Evolutionary conservation across 2,329 filamentous ascomycete species (phyloP), one percentile per base, ranked within the genome.

Genomic region (Trichoderma sp.): DNA sequence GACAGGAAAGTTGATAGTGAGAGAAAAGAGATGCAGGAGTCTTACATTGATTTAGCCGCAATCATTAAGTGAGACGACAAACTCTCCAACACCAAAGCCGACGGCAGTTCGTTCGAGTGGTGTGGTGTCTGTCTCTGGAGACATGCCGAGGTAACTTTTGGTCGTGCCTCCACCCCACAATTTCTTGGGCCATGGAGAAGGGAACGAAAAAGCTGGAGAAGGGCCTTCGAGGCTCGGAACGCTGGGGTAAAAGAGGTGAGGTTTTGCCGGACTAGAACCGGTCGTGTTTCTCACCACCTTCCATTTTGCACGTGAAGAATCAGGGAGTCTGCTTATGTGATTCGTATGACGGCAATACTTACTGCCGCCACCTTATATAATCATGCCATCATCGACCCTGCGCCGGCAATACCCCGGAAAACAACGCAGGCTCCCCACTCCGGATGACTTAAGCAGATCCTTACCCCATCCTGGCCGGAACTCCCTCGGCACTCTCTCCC

Each of bases 141-240:
- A 60, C 57, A 60, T 60, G 57, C 57, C 57, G 57, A 60, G 57
- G 57, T 60, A 48, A 52, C 50, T 52, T 34, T 26, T 17, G 34
- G 7, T 34, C 34, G 34, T 39, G 34, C 21, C 28, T 47, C 21
- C 19, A 39, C 43, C 56, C 56, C 56, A 43, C 56, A 48, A 17
- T 12, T 14, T 24, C 10, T 24, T 30, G 55, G 9, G 10, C 9
- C 28, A 17, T 58, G 55, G 41, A 7, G n/a, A 47, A 57, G 15
- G 24, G 41, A 3, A 7, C 2, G n/a, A 44, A 57, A 34, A 30
- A 34, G 17, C 19, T 19, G 50, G 41, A 43, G 34, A 39, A 39
- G 12, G 7, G 12, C 34, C 1, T 34, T 10, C 12, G 5, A 5
- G 10, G 34, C 3, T 39, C 21, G 10, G 3, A 39, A 39, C 34